These are phyloP conservation scores for Phaseolus lunatus DNA, from an alignment of 306 rosid genomes.

Conservation along the genomic window DNA sequence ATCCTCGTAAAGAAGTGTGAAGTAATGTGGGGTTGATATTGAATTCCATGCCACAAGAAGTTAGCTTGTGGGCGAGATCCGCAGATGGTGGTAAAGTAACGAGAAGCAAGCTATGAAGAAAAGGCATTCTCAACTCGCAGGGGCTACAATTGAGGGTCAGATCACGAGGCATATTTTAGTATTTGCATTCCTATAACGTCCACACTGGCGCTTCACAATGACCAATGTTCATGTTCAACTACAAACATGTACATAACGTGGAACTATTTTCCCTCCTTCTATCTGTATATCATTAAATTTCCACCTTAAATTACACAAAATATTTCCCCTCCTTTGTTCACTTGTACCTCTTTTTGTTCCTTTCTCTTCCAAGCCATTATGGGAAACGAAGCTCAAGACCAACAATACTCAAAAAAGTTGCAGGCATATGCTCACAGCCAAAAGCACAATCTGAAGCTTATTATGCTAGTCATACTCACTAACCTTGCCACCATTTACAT, in stretches of 20 bases:
- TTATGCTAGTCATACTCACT: constrained; percentile 50
- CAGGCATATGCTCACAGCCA: constrained; percentile 34
- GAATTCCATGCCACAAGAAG: neutral
- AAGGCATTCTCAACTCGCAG: constrained; percentile 18
- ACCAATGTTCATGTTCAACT: constrained; percentile 35
- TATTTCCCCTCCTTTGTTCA: constrained; percentile 25
- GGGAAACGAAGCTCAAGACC: constrained; percentile 52
- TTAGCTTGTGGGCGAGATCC: constrained; percentile 46
- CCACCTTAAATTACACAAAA: constrained; percentile 19
- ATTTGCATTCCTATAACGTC: constrained; percentile 40
- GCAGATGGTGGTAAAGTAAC: constrained; percentile 25
- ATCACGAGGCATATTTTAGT: neutral
- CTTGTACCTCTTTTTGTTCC: neutral
- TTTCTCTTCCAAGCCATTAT: constrained; percentile 31
- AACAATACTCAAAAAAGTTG: constrained; percentile 47
- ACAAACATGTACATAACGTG: constrained; percentile 36
- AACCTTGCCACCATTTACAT: constrained; percentile 56
- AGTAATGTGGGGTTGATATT: constrained; percentile 32
- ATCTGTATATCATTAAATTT: constrained; percentile 33
- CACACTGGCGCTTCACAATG: constrained; percentile 49
- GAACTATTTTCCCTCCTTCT: constrained; percentile 33
- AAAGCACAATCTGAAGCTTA: constrained; percentile 45
- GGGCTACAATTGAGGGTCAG: constrained; percentile 31
- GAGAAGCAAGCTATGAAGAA: constrained; percentile 31
- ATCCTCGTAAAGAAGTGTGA: no score